Conservation (phyloP, 345 rosid genomes). For the Aquilaria malaccensis region DNA sequence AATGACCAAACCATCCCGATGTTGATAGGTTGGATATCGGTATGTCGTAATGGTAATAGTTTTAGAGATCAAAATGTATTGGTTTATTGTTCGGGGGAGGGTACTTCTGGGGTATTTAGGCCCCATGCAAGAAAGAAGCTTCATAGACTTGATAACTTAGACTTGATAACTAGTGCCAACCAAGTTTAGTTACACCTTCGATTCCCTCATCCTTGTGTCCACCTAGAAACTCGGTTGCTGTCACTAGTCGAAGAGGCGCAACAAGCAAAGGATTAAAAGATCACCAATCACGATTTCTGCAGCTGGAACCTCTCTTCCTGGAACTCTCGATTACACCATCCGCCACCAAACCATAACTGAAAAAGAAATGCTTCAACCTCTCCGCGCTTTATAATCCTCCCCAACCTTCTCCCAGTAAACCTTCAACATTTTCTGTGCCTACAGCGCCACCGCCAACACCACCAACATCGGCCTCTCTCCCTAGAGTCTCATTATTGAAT, state of each 20-base stretch:
- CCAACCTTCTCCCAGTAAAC: constrained; percentile 80
- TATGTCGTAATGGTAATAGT: no score
- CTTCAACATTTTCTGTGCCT: constrained; percentile 55
- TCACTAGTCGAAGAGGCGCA: constrained; percentile 53
- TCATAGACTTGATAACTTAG: constrained; percentile 69
- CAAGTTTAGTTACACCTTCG: constrained; percentile 36
- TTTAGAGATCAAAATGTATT: no score
- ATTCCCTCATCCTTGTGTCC: constrained; percentile 34
- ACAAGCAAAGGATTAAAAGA: constrained; percentile 73
- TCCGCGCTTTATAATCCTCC: constrained; percentile 45
- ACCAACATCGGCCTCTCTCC: constrained; percentile 1
- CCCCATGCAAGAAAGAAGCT: constrained; percentile 56
- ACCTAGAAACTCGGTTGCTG: constrained; percentile 27
- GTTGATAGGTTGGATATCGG: no score
- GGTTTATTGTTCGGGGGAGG: no score
- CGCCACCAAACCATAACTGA: constrained; percentile 70
- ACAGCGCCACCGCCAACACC: constrained; percentile 8
- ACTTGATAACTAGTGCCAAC: constrained; percentile 74
- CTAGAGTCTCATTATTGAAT: constrained; percentile 20
- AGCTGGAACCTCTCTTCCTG: constrained; percentile 81
- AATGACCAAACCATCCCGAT: no score
- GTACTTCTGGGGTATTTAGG: constrained; percentile 14
- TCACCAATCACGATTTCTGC: constrained; percentile 48
- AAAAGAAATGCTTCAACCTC: constrained; percentile 59
- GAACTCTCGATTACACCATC: constrained; percentile 65